Conservation (phyloP, 805 yeast genomes). For the Saturnispora serradocipensis region DNA sequence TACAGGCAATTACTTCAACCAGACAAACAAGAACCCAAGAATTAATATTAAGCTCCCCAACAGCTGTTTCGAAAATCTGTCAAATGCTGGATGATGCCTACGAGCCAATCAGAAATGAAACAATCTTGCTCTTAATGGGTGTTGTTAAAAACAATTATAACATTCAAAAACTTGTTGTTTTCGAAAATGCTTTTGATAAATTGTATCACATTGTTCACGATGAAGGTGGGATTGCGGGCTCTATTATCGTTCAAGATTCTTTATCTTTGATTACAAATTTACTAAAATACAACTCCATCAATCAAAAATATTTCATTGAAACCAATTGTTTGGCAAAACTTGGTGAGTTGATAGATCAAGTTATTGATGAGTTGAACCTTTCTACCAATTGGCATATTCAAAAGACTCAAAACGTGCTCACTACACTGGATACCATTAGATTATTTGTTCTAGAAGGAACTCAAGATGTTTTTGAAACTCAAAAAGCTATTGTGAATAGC, state of each 20-base stretch:
- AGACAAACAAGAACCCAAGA: slow-evolving; percentile 70
- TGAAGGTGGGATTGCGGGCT: slow-evolving; percentile 87
- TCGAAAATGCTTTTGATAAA: slow-evolving; percentile 83
- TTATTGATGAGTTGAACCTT: slow-evolving; percentile 25
- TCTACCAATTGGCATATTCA: slow-evolving; percentile 68
- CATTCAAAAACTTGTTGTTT: slow-evolving; percentile 87
- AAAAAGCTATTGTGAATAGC: slow-evolving; percentile 46
- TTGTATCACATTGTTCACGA: slow-evolving; percentile 70
- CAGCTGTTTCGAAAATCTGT: slow-evolving; percentile 73
- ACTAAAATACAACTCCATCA: slow-evolving; percentile 74
- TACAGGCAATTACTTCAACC: slow-evolving; percentile 74
- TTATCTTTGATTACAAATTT: slow-evolving; percentile 64
- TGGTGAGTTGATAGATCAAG: slow-evolving; percentile 50
- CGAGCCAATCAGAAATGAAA: slow-evolving; percentile 86
- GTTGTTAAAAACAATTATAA: slow-evolving; percentile 74
- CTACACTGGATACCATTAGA: slow-evolving; percentile 63
- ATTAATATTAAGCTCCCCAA: slow-evolving; percentile 59
- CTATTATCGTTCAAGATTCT: slow-evolving; percentile 86
- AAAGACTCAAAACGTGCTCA: slow-evolving; percentile 53
- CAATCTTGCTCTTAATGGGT: slow-evolving; percentile 73
- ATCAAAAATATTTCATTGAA: slow-evolving; percentile 82
- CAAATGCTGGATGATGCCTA: slow-evolving; percentile 49
- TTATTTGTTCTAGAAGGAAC: slow-evolving; percentile 67
- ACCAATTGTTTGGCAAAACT: slow-evolving; percentile 67
- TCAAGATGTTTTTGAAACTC: slow-evolving; percentile 53